phyloP scores from a whole-genome alignment of 2,329 filamentous ascomycete species.

The Nothopassalora personata region DNA sequence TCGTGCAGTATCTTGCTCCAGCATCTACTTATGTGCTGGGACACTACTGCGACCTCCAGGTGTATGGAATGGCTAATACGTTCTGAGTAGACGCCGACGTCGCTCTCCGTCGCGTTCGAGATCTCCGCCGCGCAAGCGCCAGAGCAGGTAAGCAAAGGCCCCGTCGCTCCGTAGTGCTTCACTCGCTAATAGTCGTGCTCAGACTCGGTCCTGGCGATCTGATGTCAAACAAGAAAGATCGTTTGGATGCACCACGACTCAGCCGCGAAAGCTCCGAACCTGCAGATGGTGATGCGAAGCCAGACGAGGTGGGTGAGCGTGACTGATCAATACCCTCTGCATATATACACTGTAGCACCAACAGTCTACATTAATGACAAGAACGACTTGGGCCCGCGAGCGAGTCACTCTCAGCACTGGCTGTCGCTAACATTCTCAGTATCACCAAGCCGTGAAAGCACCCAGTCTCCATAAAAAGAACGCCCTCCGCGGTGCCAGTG shows the following conservation, averaged over 20 bases:
- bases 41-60: neutral
- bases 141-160: neutral
- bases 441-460: neutral
- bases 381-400: neutral
- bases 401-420: neutral
- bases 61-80: neutral
- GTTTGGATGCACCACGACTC: constrained; percentile 13
- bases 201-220: constrained; percentile 16
- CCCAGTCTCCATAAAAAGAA: neutral
- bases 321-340: neutral
- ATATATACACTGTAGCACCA: neutral
- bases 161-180: neutral
- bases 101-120: constrained; percentile 8
- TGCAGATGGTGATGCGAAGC: neutral
- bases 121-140: constrained; percentile 25
- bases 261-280: constrained; percentile 13
- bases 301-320: neutral
- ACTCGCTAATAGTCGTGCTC: neutral
- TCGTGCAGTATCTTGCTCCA: too few species aligned
- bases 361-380: neutral
- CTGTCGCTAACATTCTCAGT: neutral
- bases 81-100: neutral
- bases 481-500: neutral
- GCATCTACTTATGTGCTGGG: too few species aligned
- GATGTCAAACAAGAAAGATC: constrained; percentile 13